Evolutionary conservation across 2,329 filamentous ascomycete genomes (phyloP), one percentile per base, ranked within the genome.

Genomic region (Zasmidium cellare): DNA sequence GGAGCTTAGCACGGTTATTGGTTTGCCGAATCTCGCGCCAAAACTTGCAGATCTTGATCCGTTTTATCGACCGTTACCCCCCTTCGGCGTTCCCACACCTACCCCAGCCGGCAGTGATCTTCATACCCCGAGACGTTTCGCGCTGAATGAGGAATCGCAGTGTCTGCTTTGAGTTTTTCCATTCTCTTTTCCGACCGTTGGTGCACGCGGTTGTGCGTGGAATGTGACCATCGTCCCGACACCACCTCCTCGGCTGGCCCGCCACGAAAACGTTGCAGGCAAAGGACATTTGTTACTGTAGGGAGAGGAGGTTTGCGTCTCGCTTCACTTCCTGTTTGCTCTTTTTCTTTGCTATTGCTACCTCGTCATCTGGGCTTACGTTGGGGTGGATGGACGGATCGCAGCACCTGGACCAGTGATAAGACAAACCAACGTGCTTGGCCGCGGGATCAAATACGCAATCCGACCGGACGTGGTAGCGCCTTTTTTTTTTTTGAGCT

Each of bases 401-500:
- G 35, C 35, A 41, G 35, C 35, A 16, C 7, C 35, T 18, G 35
- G 35, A 41, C 35, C 35, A 41, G 35, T 41, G 35, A 41, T 41
- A 41, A 41, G 46, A 25, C 46, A 45, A 46, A 46, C 45, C 56
- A 52, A 41, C 19, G 28, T 41, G 46, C 50, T 60, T 55, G 60
- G 55, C 60, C 55, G 52, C 57, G 57, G 57, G 44, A 60, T 45
- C 55, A 19, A 3, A 12, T 25, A 62, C 44, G 54, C 49, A 55
- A 59, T 25, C 49, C 46, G 49, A 20, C 35, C 55, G 47, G 24
- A 44, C 25, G 38, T 11, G 46, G 35, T 55, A 58, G 46, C 51
- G 44, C 24, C 20, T 20, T 22, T 28, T 47, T 7, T 25, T 11
- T 20, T 22, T 28, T 47, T 7, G 22, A 19, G 45, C 45, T 19